Percentiles rank a stretch among this genome's conserved stretches.
phyloP scores from a whole-genome alignment of 169 alveolate species.

The Hammondia hammondi region DNA sequence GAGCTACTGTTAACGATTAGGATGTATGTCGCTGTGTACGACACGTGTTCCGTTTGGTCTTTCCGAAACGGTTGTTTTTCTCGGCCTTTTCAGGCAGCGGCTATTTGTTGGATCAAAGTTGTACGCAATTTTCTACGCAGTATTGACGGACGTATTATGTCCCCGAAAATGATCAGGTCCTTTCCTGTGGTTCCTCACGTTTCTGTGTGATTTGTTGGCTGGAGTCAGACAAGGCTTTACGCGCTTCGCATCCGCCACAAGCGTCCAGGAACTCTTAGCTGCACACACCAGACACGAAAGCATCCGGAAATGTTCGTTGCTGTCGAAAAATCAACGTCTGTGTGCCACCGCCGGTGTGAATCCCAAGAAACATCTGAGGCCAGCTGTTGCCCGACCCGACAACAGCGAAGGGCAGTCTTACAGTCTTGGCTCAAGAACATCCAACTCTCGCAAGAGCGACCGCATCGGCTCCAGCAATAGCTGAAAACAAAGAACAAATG shows the following conservation, averaged over 20 bases:
- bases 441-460: slow-evolving; percentile 12
- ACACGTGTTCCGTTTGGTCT: too few relatives aligned
- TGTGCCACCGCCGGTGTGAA: background rate
- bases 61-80: too few relatives aligned
- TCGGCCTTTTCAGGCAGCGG: too few relatives aligned
- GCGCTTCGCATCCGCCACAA: slow-evolving; percentile 9
- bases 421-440: slow-evolving; percentile 30
- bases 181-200: background rate
- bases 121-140: too few relatives aligned
- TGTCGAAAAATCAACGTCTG: background rate
- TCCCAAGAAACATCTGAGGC: background rate
- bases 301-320: background rate
- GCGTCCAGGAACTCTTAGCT: background rate
- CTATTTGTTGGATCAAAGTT: too few relatives aligned
- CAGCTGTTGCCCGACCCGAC: background rate
- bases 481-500: background rate
- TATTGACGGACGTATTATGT: too few relatives aligned
- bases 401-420: background rate
- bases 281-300: background rate
- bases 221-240: slow-evolving; percentile 20
- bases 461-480: slow-evolving; percentile 32
- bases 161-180: too few relatives aligned
- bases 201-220: slow-evolving; percentile 20
- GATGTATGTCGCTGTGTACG: too few relatives aligned
- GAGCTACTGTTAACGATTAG: too few relatives aligned